A percentile compares a stretch with the other conserved stretches of the same genome.
These are phyloP conservation scores for Rubus parviflorus DNA, from an alignment of 306 rosid genomes.

Conservation along the genomic window DNA sequence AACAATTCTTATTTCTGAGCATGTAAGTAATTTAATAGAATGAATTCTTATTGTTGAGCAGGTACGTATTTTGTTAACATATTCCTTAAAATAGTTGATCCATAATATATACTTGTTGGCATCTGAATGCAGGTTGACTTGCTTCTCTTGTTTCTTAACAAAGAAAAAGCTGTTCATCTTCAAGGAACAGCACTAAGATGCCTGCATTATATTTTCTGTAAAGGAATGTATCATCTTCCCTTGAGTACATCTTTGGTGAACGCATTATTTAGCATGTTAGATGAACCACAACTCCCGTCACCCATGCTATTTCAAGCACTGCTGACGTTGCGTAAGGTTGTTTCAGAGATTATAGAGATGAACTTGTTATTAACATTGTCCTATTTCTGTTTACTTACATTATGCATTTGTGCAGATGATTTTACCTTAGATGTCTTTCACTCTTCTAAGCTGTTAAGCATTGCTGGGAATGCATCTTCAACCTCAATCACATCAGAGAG, in stretches of 20 bases:
- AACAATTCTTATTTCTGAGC: constrained; percentile 49
- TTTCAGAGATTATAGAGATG: background rate
- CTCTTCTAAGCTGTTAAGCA: constrained; percentile 36
- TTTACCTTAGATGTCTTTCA: constrained; percentile 24
- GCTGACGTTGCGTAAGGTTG: constrained; percentile 48
- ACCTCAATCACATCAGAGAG: constrained; percentile 32
- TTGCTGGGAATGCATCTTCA: constrained; percentile 31
- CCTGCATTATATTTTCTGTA: constrained; percentile 46
- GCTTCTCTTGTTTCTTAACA: constrained; percentile 53
- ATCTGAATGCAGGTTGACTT: constrained; percentile 56
- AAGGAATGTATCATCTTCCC: constrained; percentile 39
- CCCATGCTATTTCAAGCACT: constrained; percentile 37
- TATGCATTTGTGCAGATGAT: constrained; percentile 43
- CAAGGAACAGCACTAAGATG: constrained; percentile 57
- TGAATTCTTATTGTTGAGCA: constrained; percentile 45
- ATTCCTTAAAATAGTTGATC: background rate
- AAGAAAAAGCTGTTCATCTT: constrained; percentile 40
- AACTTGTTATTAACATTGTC: constrained; percentile 12
- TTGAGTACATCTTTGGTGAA: constrained; percentile 20
- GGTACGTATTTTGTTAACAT: constrained; percentile 28
- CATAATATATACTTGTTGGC: constrained; percentile 1
- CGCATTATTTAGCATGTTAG: constrained; percentile 33
- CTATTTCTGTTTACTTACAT: constrained; percentile 21
- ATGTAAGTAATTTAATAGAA: constrained; percentile 34
- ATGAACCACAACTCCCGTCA: constrained; percentile 38